Conservation (phyloP, 2,329 filamentous ascomycete genomes). For the Aspergillus costaricaensis region DNA sequence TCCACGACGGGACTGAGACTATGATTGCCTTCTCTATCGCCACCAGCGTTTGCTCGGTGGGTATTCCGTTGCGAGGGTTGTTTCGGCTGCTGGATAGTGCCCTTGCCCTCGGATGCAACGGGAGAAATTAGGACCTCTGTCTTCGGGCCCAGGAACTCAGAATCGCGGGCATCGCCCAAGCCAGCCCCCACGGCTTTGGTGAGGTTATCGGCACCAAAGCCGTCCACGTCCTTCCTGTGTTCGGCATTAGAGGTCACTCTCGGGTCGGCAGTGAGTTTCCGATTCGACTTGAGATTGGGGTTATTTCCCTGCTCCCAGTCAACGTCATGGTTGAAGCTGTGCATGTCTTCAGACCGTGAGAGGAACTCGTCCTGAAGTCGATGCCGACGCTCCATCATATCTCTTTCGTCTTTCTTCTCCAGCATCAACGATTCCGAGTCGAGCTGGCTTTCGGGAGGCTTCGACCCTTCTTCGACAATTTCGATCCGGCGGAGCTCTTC, state of each 20-base stretch:
- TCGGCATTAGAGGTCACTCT: slow-evolving; percentile 62
- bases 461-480: slow-evolving; percentile 48
- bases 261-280: slow-evolving; percentile 58
- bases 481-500: slow-evolving; percentile 64
- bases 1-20: slow-evolving; percentile 17
- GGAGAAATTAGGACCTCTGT: slow-evolving; percentile 71
- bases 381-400: slow-evolving; percentile 46
- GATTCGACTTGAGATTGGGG: slow-evolving; percentile 57
- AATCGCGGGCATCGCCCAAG: slow-evolving; percentile 67
- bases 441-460: slow-evolving; percentile 21
- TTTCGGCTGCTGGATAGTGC: slow-evolving; percentile 57
- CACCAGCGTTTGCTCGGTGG: slow-evolving; percentile 20
- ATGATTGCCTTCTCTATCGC: slow-evolving; percentile 22
- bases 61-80: slow-evolving; percentile 41
- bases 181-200: slow-evolving; percentile 64
- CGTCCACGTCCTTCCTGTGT: slow-evolving; percentile 75
- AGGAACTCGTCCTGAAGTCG: slow-evolving; percentile 59
- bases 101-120: slow-evolving; percentile 65
- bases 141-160: slow-evolving; percentile 63
- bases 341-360: slow-evolving; percentile 56
- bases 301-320: slow-evolving; percentile 62
- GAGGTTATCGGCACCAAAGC: slow-evolving; percentile 76
- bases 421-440: slow-evolving; percentile 36
- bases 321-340: slow-evolving; percentile 76
- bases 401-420: slow-evolving; percentile 44